Conservation (phyloP, 345 rosid species). For the Populus deltoides region DNA sequence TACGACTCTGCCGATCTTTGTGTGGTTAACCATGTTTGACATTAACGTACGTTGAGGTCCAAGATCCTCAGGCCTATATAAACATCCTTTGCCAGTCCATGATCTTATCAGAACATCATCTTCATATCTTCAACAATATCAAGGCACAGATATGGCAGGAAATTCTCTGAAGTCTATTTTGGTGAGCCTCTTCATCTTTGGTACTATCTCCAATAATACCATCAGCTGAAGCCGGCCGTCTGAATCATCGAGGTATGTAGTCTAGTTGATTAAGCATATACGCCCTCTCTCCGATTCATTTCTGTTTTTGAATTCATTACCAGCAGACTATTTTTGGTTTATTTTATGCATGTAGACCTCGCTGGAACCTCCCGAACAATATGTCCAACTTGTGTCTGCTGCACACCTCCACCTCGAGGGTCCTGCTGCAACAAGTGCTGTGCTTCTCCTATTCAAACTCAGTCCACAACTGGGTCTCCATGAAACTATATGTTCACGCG, state of each 20-base stretch:
- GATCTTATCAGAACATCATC: background rate
- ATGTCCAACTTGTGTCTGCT: slow-evolving; percentile 25
- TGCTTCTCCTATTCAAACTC: background rate
- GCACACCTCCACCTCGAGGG: slow-evolving; percentile 27
- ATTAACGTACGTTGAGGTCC: background rate
- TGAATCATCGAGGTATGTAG: background rate
- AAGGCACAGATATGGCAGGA: background rate
- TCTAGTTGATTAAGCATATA: background rate
- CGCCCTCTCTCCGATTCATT: background rate
- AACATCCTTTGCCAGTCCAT: background rate
- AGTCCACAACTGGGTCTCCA: background rate
- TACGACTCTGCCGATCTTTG: background rate
- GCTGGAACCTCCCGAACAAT: background rate
- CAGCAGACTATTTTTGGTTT: background rate
- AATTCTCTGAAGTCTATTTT: background rate
- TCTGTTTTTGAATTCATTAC: too few species aligned
- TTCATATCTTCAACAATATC: background rate
- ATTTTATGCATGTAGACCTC: background rate
- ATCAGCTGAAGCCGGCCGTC: background rate
- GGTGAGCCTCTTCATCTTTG: slow-evolving; percentile 12
- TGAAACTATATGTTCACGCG: background rate
- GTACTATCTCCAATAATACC: slow-evolving; percentile 6
- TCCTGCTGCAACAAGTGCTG: slow-evolving; percentile 28
- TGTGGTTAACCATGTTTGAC: background rate
- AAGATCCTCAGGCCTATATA: background rate